phyloP scores from a whole-genome alignment of 2,329 filamentous ascomycete genomes.

The Talaromyces amestolkiae region DNA sequence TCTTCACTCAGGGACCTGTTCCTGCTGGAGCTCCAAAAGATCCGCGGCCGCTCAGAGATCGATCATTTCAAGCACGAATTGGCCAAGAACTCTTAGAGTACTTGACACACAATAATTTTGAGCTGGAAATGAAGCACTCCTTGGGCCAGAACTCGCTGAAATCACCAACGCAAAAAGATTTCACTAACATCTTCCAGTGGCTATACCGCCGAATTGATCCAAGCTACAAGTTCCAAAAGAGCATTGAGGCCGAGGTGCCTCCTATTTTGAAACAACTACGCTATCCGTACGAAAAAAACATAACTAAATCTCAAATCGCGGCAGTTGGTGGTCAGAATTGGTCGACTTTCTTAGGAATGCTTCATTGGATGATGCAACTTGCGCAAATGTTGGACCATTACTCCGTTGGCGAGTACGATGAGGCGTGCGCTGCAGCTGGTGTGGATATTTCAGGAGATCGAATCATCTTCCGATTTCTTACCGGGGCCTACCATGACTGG shows the following conservation, averaged over 20 bases:
- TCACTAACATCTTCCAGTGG: slow-evolving; percentile 97
- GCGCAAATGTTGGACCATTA: slow-evolving; percentile 91
- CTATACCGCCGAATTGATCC: slow-evolving; percentile 95
- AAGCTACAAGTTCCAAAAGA: slow-evolving; percentile 87
- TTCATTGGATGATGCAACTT: slow-evolving; percentile 99
- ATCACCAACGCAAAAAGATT: slow-evolving; percentile 96
- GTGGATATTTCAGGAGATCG: slow-evolving; percentile 85
- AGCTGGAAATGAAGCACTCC: slow-evolving; percentile 94
- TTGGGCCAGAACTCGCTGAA: slow-evolving; percentile 88
- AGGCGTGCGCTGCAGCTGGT: slow-evolving; percentile 82
- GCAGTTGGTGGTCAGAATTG: slow-evolving; percentile 97
- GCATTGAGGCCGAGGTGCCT: slow-evolving; percentile 91
- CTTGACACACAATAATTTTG: slow-evolving; percentile 88
- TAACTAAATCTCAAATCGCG: slow-evolving; percentile 92
- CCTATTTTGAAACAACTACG: slow-evolving; percentile 87
- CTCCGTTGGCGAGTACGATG: slow-evolving; percentile 73
- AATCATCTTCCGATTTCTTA: slow-evolving; percentile 91
- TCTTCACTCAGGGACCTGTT: slow-evolving; percentile 84
- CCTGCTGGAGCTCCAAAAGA: slow-evolving; percentile 81
- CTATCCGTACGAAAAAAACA: slow-evolving; percentile 92
- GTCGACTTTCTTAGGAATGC: slow-evolving; percentile 86
- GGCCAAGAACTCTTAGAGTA: slow-evolving; percentile 90
- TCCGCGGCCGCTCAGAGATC: slow-evolving; percentile 79
- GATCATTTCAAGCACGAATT: slow-evolving; percentile 75
- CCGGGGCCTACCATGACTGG: slow-evolving; percentile 89